Evolutionary conservation across 352 stramenopile species (phyloP), one percentile per base, ranked within the genome.

Genomic region (Globisporangium apiculatum): DNA sequence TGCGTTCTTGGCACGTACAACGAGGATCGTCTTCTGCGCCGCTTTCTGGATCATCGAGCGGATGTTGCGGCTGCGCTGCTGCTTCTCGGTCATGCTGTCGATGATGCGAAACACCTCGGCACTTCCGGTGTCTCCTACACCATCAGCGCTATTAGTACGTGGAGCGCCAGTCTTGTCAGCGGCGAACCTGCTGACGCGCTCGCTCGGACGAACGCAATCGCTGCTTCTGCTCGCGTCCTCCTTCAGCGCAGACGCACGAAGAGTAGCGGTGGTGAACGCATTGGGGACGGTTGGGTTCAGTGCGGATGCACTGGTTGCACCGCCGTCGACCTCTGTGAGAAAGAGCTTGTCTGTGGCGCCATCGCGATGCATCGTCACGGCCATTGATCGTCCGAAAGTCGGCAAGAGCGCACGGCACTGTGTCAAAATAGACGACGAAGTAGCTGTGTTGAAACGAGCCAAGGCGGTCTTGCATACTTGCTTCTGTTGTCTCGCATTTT

Each of bases 21-120:
- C 77, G 11, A 90, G 68, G 41, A 90, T 80, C 1, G 80, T 90
- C 57, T 85, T 86, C 60, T 90, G 72, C 8, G 80, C 80, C 17
- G 80, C 80, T 47, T 75, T 68, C 43, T 88, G 80, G 53, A 90
- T 83, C 57, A 87, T 67, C 12, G 64, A 67, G 17, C 76, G 80
- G 35, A 88, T 80, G 17, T 73, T 81, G 55, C 75, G 79, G 45
- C 71, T 77, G 48, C 73, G 72, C 40, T 72, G 61, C 41, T 82
- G 68, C 42, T 79, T 79, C 49, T 83, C 71, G 4, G 66, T 58
- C 36, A 83, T 65, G 48, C 62, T 71, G 53, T 86, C 76, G n/a
- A 86, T 72, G 4, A 82, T 60, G 12, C 67, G 63, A 40, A 83
- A 83, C 2, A 86, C 69, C 40, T 83, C 69, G 2, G 67, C 48